phyloP scores from a whole-genome alignment of 306 rosid species.

The Medicago arabica region DNA sequence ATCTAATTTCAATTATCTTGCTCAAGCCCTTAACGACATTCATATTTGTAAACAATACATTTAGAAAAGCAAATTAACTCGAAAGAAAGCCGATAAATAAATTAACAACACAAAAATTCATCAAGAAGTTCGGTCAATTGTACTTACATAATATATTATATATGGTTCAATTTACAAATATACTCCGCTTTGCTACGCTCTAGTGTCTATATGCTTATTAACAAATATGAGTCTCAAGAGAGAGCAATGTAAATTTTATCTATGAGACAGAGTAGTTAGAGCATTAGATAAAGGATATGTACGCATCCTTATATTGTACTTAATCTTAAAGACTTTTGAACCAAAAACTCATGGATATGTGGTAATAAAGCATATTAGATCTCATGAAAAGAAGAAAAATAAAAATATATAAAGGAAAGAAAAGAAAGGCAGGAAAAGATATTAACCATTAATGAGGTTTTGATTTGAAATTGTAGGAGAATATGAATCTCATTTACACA shows the following conservation, averaged over 20 bases:
- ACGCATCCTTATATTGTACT: constrained; percentile 28
- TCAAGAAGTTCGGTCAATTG: too few species aligned
- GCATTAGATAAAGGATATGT: neutral
- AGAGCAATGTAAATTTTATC: neutral
- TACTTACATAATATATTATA: too few species aligned
- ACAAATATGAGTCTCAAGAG: neutral
- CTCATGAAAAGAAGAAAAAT: constrained; percentile 37
- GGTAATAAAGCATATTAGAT: constrained; percentile 36
- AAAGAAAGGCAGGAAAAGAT: constrained; percentile 42
- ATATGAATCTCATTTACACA: constrained; percentile 47
- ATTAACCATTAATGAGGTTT: constrained; percentile 40
- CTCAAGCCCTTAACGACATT: too few species aligned
- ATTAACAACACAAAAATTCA: too few species aligned
- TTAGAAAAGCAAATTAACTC: too few species aligned
- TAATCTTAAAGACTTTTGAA: constrained; percentile 36
- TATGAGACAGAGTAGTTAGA: neutral
- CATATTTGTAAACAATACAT: too few species aligned
- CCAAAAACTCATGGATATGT: constrained; percentile 33
- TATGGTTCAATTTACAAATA: too few species aligned
- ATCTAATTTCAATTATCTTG: too few species aligned
- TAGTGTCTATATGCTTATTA: neutral
- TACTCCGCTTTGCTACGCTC: neutral
- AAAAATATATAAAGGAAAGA: constrained; percentile 28
- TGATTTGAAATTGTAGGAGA: constrained; percentile 51
- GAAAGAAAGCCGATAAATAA: too few species aligned